Conservation (phyloP, 768 basidiomycete genomes). For the Cantharellus anzutake region DNA sequence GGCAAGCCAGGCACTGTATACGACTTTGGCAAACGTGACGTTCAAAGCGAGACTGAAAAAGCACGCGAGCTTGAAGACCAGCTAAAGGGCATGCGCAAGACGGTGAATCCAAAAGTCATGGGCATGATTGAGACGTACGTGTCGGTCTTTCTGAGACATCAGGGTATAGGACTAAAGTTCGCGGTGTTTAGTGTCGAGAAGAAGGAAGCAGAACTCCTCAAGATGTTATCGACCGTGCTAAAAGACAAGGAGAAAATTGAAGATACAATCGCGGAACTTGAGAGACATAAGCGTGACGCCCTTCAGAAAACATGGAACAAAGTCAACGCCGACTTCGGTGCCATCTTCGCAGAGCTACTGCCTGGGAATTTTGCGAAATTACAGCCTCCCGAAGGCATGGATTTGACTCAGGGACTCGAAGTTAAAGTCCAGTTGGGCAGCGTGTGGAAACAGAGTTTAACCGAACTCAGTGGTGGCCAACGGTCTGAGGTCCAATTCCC, state of each 20-base stretch:
- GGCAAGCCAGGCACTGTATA: constrained; percentile 65
- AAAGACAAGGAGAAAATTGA: constrained; percentile 94
- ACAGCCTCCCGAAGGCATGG: constrained; percentile 81
- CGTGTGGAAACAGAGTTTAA: constrained; percentile 96
- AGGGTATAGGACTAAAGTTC: background rate
- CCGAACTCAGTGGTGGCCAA: constrained; percentile 93
- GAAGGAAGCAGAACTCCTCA: constrained; percentile 67
- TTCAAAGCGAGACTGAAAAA: constrained; percentile 37
- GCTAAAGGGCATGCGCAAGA: constrained; percentile 83
- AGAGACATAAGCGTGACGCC: constrained; percentile 85
- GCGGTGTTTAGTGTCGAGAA: constrained; percentile 60
- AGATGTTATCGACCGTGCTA: constrained; percentile 72
- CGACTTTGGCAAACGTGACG: constrained; percentile 53
- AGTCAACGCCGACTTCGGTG: constrained; percentile 86
- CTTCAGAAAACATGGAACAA: constrained; percentile 92
- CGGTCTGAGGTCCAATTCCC: constrained; percentile 31
- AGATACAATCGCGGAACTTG: constrained; percentile 79
- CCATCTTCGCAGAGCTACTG: constrained; percentile 85
- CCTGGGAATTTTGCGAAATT: constrained; percentile 95
- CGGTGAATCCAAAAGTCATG: constrained; percentile 87
- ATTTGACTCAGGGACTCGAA: constrained; percentile 87
- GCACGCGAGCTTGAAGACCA: constrained; percentile 55
- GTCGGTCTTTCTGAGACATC: background rate
- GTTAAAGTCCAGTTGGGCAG: constrained; percentile 90
- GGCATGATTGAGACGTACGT: constrained; percentile 86